Conservation (phyloP, 2,329 filamentous ascomycete genomes). For the Sporothrix globosa region DNA sequence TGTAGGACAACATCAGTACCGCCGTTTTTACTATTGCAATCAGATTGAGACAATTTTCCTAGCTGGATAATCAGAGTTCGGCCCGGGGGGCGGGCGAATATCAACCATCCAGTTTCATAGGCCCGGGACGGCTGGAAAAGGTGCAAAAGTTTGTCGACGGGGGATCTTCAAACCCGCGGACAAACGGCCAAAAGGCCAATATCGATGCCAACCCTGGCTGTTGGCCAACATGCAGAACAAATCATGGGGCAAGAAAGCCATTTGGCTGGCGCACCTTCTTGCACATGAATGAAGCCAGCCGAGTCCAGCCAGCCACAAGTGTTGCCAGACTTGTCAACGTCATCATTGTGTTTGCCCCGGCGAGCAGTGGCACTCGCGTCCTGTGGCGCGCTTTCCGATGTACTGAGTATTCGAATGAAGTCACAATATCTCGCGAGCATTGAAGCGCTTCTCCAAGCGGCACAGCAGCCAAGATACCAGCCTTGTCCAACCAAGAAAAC, state of each 20-base stretch:
- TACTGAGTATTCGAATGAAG: not conserved
- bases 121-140: constrained; percentile 28
- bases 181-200: not conserved
- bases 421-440: not conserved
- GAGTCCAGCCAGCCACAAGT: constrained; percentile 7
- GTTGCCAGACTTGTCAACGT: constrained; percentile 12
- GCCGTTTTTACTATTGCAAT: not conserved
- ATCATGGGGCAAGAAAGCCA: not conserved
- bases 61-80: not conserved
- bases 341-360: constrained; percentile 18
- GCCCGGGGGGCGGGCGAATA: not conserved
- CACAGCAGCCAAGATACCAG: not conserved
- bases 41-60: not conserved
- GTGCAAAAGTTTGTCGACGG: not conserved
- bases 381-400: not conserved
- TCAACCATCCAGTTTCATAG: not conserved
- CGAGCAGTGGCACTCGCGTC: constrained; percentile 4
- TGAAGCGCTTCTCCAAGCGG: not conserved
- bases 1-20: not conserved
- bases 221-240: not conserved
- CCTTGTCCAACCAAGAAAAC: not conserved
- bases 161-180: not conserved
- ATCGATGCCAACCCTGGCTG: constrained; percentile 11
- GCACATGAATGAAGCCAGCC: not conserved
- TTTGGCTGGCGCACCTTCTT: not conserved